Base-by-base conservation (phyloP, 371 early-diverging fungal species). In the Mortierella sp. region DNA sequence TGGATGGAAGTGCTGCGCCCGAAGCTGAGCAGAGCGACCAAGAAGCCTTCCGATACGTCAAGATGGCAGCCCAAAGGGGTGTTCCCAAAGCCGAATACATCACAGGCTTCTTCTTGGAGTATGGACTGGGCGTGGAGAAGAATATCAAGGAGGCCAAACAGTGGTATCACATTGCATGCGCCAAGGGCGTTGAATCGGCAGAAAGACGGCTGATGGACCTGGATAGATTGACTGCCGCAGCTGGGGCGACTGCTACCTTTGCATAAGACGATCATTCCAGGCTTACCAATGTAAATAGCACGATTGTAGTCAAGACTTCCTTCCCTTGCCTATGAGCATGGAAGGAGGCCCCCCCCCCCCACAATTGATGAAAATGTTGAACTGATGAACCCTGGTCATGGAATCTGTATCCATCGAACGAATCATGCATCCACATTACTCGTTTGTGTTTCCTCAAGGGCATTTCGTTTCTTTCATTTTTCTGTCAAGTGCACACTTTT, bases 31-130 rank as follows among this genome's bases (percentile, higher is more conserved):
- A 78, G 43, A 70, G 67, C 23, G 71, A 78, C 21, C 67, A 78
- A 27, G 78, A 70, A 16, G 78, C 71, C 0, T 78, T 78, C 28
- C 39, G 71, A 16, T 57, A 39, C 41, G 78, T 78, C 24, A 62
- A 59, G 39, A 55, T 67, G 3, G 78, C 78, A 18, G 78, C 78
- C 0, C 62, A 62, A 34, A 45, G 71, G 27, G 78, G 78, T 8
- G 67, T 70, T 0, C 67, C 78, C 21, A 78, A 71, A 42, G 78
- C 78, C 7, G 78, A 78, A 31, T 78, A 78, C 24, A 78, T 78
- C 30, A 70, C 78, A 0, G 78, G 78, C 3, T 71, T 70, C 57
- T 78, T 78, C 52, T 43, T 78, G 30, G 78, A 78, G 52, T 60
- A 70, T 21, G 78, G 67, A 10, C 47, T 70, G 21, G 78, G 78